phyloP scores from a whole-genome alignment of 2,329 filamentous ascomycete species.

The Claviceps cyperi region DNA sequence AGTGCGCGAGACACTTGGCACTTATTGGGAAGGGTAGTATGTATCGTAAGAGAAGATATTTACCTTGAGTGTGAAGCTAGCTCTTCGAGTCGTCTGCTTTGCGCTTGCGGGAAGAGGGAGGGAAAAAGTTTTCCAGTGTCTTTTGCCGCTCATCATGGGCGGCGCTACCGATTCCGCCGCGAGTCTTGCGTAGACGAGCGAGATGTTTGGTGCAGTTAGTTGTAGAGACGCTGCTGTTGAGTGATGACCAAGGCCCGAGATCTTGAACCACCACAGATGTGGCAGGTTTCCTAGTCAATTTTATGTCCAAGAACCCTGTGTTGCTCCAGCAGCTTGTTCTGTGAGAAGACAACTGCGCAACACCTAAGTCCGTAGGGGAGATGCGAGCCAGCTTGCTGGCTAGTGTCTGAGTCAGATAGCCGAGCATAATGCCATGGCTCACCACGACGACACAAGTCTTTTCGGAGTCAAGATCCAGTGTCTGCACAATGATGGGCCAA shows the following conservation, averaged over 20 bases:
- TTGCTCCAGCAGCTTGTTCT: conserved; percentile 37
- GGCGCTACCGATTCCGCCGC: conserved; percentile 69
- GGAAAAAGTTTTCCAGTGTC: conserved; percentile 67
- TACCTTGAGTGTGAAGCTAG: conserved; percentile 20
- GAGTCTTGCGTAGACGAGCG: conserved; percentile 58
- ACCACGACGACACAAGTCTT: conserved; percentile 51
- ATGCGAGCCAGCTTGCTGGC: conserved; percentile 32
- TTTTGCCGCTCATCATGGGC: conserved; percentile 62
- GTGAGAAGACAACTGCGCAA: not conserved
- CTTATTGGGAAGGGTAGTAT: conserved; percentile 2
- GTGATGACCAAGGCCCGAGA: conserved; percentile 10
- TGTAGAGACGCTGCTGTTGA: conserved; percentile 9
- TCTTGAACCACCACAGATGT: not conserved
- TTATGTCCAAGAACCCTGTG: conserved; percentile 31
- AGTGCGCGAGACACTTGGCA: conserved; percentile 2
- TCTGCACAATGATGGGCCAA: conserved; percentile 28
- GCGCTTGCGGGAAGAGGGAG: conserved; percentile 15
- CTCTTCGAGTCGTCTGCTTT: not conserved
- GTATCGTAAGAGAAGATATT: conserved; percentile 9
- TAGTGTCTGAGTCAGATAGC: conserved; percentile 50
- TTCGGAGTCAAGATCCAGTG: conserved; percentile 3
- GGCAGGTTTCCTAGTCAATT: conserved; percentile 7
- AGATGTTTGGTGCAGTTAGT: conserved; percentile 64
- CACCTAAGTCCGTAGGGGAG: not conserved
- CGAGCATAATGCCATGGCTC: conserved; percentile 63